phyloP scores from a whole-genome alignment of 179 eudicot genomes.

The Drosera spatulata region DNA sequence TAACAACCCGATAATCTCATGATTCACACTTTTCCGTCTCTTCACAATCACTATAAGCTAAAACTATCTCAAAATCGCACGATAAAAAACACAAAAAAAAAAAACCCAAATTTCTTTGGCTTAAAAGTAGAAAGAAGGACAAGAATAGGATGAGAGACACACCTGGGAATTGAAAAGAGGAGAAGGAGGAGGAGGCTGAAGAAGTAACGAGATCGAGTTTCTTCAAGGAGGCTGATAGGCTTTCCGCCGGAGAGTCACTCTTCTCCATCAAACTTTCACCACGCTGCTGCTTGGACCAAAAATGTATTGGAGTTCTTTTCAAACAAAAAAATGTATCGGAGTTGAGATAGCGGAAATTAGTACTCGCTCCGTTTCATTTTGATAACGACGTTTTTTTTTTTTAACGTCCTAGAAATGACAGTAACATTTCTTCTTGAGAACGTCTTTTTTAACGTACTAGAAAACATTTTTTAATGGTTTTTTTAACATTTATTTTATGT shows the following conservation, averaged over 20 bases:
- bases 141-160: not conserved
- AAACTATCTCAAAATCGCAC: not conserved
- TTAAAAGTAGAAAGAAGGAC: not conserved
- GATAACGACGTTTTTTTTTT: too few species aligned
- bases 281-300: too few species aligned
- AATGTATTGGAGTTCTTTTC: too few species aligned
- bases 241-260: constrained; percentile 10
- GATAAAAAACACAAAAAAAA: not conserved
- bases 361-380: too few species aligned
- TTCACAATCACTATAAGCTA: not conserved
- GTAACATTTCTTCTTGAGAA: too few species aligned
- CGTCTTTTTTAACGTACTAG: too few species aligned
- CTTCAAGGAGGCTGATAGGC: constrained; percentile 23
- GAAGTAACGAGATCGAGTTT: constrained; percentile 27
- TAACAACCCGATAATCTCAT: not conserved
- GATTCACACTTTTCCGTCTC: not conserved
- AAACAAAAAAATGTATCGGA: too few species aligned
- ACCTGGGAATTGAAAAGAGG: not conserved
- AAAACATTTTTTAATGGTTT: too few species aligned
- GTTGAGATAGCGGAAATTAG: too few species aligned
- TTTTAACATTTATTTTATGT: too few species aligned
- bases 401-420: too few species aligned
- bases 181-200: constrained; percentile 9
- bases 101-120: not conserved
- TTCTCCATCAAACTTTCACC: constrained; percentile 31